Conservation (phyloP, 768 basidiomycete genomes). For the Sporobolomyces roseus region DNA sequence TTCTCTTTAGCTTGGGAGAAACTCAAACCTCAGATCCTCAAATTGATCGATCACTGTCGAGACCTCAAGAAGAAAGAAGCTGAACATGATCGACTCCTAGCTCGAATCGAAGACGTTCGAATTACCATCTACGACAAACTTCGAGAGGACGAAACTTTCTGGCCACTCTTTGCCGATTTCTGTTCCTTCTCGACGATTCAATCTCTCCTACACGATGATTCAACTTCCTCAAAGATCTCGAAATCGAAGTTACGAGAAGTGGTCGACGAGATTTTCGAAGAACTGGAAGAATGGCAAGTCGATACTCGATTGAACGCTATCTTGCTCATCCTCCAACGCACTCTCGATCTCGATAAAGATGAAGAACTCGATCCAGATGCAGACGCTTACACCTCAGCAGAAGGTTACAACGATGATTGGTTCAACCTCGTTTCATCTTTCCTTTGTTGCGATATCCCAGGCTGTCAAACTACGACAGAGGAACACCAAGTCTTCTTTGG, state of each 20-base stretch:
- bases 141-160: neutral
- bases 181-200: neutral
- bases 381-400: no score
- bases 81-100: neutral
- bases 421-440: neutral
- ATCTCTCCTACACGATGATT: no score
- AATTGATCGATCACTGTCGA: constrained; percentile 5
- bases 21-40: constrained; percentile 9
- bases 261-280: neutral
- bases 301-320: neutral
- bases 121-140: neutral
- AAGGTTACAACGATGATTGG: neutral
- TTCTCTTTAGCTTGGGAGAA: neutral
- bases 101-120: neutral
- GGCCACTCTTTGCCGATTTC: constrained; percentile 14
- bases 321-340: neutral
- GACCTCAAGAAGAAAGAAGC: neutral
- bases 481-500: constrained; percentile 9
- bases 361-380: neutral
- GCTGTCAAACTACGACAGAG: neutral
- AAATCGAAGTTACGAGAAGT: neutral
- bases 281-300: neutral
- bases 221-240: neutral
- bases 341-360: neutral
- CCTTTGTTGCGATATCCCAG: constrained; percentile 8